A percentile compares a stretch with the other conserved stretches of the same genome.
Evolutionary conservation across 805 yeast species (phyloP).

Genomic region (Myxozyma melibiosi): DNA sequence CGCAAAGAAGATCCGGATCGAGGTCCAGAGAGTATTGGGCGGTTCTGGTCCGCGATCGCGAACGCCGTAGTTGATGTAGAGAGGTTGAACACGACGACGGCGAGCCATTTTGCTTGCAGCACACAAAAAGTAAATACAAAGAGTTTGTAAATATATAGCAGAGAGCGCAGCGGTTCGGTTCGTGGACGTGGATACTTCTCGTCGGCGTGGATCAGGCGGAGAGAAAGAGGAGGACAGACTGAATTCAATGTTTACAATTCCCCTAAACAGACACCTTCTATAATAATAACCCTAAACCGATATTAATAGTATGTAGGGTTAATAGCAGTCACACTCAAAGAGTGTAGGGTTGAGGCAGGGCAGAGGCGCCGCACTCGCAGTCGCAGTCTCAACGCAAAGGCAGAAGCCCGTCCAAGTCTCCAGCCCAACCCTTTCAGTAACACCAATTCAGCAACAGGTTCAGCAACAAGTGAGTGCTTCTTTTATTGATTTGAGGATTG

Average conservation of each 20-base stretch:
- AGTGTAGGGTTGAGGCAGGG: background rate
- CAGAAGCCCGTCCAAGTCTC: background rate
- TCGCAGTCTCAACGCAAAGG: constrained; percentile 3
- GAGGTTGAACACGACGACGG: background rate
- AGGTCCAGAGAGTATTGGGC: background rate
- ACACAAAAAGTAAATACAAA: background rate
- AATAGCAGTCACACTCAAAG: constrained; percentile 1
- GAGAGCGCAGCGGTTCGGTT: background rate
- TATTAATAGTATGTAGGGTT: constrained; percentile 1
- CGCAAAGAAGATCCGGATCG: background rate
- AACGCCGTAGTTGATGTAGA: background rate
- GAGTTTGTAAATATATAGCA: background rate
- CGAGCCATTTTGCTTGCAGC: constrained; percentile 3
- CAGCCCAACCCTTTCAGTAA: background rate
- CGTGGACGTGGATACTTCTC: background rate
- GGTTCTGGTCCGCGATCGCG: background rate
- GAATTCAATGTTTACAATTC: no score
- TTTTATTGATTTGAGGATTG: no score
- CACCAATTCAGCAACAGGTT: constrained; percentile 12
- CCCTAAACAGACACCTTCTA: no score
- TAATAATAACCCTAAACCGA: constrained; percentile 1
- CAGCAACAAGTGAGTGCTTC: constrained; percentile 19
- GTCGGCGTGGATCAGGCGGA: no score
- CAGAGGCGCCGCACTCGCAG: constrained; percentile 10
- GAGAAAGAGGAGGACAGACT: background rate